A percentile compares a stretch with the other conserved stretches of the same genome.
phyloP scores from a whole-genome alignment of 2,329 filamentous ascomycete species.

The Erysiphe neolycopersici region DNA sequence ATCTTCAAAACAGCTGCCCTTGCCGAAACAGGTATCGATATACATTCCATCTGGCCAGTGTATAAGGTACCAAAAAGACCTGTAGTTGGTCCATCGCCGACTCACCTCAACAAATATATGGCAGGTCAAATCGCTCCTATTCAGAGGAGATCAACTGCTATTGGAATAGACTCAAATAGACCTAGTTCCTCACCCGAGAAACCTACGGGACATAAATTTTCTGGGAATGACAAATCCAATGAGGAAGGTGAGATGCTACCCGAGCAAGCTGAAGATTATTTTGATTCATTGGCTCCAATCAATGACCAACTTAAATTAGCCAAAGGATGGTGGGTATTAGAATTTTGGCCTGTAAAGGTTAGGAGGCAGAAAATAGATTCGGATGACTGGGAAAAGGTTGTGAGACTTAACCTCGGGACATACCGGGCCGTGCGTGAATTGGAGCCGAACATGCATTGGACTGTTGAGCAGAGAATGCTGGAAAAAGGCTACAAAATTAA shows the following conservation, averaged over 20 bases:
- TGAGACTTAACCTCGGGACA: constrained; percentile 16
- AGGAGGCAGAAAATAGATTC: constrained; percentile 11
- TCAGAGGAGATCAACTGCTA: constrained; percentile 10
- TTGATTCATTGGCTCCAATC: constrained; percentile 16
- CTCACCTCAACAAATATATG: constrained; percentile 15
- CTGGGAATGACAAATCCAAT: neutral
- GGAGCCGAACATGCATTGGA: constrained; percentile 19
- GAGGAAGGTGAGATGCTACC: constrained; percentile 11
- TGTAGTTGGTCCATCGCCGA: constrained; percentile 13
- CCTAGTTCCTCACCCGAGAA: neutral
- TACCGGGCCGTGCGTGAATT: constrained; percentile 15
- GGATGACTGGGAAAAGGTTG: constrained; percentile 15
- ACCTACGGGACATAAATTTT: neutral
- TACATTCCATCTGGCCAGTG: constrained; percentile 17
- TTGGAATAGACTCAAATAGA: constrained; percentile 6
- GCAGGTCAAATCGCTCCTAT: constrained; percentile 13
- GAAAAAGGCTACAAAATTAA: constrained; percentile 15
- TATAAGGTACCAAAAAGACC: constrained; percentile 14
- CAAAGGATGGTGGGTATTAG: constrained; percentile 19
- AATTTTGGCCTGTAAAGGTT: constrained; percentile 19
- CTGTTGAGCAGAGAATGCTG: constrained; percentile 15
- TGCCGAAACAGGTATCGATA: constrained; percentile 18
- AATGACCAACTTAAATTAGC: constrained; percentile 17
- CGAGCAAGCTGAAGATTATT: constrained; percentile 18
- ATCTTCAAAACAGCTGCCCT: constrained; percentile 16